Base-by-base conservation (phyloP, 2,329 filamentous ascomycete species). In the Arthrinium phaeospermum region DNA sequence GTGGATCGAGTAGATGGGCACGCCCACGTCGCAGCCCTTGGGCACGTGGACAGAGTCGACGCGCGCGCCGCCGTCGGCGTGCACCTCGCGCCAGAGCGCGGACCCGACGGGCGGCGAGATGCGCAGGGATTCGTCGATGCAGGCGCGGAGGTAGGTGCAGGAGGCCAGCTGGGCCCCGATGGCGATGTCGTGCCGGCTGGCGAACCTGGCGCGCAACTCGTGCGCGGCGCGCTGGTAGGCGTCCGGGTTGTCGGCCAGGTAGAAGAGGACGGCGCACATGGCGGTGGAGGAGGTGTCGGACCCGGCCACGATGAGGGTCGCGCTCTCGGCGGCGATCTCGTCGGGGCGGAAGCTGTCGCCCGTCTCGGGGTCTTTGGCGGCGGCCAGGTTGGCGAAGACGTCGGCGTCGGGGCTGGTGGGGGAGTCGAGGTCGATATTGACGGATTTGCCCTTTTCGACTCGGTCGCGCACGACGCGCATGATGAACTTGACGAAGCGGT, bases 71-170 rank as follows among this genome's bases (percentile, higher is more conserved):
- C 53, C 70, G 22, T 27, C 70, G 13, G 45, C 30, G 13, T 51
- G 44, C 1, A 46, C 69, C 44, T 74, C 72, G 19, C 73, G 74
- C 73, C 71, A 74, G 2, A 73, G 69, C 1, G 70, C 30, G 12
- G 64, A 47, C 2, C 71, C 61, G 8, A 70, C 51, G 0, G 75
- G 74, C 5, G 74, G 74, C 24, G 73, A 73, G 67, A 73, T 71
- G 47, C 72, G 64, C 13, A 73, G 67, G 14, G 72, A 45, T 19
- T 71, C 67, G 70, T 72, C 71, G 44, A 76, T 73, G 34, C 72
- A 71, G 27, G 75, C 74, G 8, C 75, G 72, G 4, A 74, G 51
- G 47, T 72, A 75, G 12, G 14, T 68, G 51, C 75, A 76, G 0
- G 71, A 69, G 13, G 67, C 30, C 5, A 76, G 71, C 13, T 45